Conservation (phyloP, 106 monocot species). For the Dioscorea alata region DNA sequence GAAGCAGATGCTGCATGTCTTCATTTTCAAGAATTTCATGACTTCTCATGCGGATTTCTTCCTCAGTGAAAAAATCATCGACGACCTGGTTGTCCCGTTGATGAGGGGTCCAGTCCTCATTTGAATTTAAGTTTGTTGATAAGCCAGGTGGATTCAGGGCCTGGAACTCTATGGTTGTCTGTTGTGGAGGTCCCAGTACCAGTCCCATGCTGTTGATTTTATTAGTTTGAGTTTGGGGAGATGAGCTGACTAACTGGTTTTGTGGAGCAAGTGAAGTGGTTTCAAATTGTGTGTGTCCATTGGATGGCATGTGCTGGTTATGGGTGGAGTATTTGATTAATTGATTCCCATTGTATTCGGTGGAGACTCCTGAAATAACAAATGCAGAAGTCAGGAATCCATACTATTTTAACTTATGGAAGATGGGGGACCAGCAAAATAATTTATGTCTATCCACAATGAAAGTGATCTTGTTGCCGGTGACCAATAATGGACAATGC, state of each 20-base stretch:
- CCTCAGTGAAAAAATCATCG: slow-evolving; percentile 42
- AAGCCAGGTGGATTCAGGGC: slow-evolving; percentile 8
- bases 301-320: slow-evolving; percentile 21
- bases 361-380: slow-evolving; percentile 12
- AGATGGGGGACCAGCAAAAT: background rate
- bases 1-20: slow-evolving; percentile 53
- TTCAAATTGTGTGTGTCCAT: slow-evolving; percentile 32
- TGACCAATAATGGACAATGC: no score
- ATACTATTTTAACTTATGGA: background rate
- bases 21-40: slow-evolving; percentile 58
- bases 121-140: slow-evolving; percentile 21
- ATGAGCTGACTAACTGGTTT: slow-evolving; percentile 22
- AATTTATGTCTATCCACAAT: no score
- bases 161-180: slow-evolving; percentile 26
- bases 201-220: slow-evolving; percentile 28
- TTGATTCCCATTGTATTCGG: slow-evolving; percentile 31
- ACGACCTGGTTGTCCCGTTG: slow-evolving; percentile 11
- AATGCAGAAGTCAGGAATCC: background rate
- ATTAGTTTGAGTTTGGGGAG: slow-evolving; percentile 18
- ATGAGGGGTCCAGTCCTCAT: slow-evolving; percentile 42
- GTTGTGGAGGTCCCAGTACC: slow-evolving; percentile 29
- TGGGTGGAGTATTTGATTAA: slow-evolving; percentile 30
- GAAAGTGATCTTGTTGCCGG: no score
- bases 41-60: slow-evolving; percentile 55
- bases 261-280: slow-evolving; percentile 24